phyloP scores from a whole-genome alignment of 768 basidiomycete species.

The Leccinum obscurum region DNA sequence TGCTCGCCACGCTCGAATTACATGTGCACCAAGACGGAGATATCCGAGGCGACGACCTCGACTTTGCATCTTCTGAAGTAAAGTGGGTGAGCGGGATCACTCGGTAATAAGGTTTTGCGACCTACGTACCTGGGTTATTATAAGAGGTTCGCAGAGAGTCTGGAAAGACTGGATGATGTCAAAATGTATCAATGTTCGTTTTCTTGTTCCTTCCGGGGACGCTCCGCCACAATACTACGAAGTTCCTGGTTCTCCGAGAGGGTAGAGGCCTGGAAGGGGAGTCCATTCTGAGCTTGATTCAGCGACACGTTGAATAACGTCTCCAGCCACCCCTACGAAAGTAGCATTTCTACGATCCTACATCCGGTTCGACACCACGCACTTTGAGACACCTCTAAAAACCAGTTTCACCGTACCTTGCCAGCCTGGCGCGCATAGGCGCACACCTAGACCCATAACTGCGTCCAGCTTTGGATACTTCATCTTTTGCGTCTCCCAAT shows the following conservation, averaged over 20 bases:
- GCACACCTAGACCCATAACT: too few species aligned
- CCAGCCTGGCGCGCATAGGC: too few species aligned
- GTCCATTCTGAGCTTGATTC: too few species aligned
- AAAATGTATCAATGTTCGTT: neutral
- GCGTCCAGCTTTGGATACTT: too few species aligned
- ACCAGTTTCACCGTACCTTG: too few species aligned
- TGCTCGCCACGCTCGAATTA: slow-evolving; percentile 18
- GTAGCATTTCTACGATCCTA: too few species aligned
- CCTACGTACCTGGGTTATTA: neutral
- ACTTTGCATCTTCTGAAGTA: neutral
- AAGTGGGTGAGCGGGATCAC: slow-evolving; percentile 11
- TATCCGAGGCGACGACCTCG: neutral
- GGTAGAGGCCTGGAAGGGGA: too few species aligned
- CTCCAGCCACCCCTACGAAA: too few species aligned
- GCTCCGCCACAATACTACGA: neutral
- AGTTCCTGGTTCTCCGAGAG: neutral
- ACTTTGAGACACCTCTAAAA: too few species aligned
- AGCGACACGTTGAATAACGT: too few species aligned
- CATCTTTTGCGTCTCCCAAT: too few species aligned
- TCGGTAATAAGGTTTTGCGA: neutral
- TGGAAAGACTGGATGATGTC: neutral
- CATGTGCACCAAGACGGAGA: neutral
- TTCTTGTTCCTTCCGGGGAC: neutral
- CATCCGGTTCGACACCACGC: too few species aligned
- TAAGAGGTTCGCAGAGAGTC: neutral